A percentile compares a stretch with the other conserved stretches of the same genome.
phyloP scores from a whole-genome alignment of 1,284 basidiomycete genomes.

The Ceratobasidium sp. region DNA sequence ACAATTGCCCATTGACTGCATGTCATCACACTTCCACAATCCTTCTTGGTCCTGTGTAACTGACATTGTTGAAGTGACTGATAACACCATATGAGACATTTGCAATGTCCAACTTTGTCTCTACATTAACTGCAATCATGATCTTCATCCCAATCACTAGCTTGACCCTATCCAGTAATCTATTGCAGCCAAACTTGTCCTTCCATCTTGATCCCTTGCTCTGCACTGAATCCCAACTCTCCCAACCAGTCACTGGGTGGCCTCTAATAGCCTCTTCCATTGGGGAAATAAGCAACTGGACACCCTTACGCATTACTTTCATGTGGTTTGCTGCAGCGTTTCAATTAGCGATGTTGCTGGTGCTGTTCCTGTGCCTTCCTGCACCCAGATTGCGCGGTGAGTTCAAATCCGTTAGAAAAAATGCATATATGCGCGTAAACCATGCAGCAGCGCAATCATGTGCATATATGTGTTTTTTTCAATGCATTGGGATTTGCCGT shows the following conservation, averaged over 20 bases:
- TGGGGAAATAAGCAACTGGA: conserved; percentile 50
- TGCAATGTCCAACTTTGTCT: conserved; percentile 46
- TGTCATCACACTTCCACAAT: no score
- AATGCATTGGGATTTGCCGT: no score
- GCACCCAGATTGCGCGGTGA: no score
- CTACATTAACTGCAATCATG: conserved; percentile 46
- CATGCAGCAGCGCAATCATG: no score
- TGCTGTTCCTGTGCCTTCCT: no score
- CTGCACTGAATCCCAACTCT: neutral
- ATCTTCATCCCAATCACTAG: conserved; percentile 23
- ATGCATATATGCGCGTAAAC: no score
- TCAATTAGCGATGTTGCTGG: conserved; percentile 57
- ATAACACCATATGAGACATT: conserved; percentile 22
- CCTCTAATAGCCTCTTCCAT: neutral
- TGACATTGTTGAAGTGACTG: no score
- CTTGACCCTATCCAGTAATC: neutral
- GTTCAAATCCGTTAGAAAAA: no score
- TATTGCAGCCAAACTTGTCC: neutral
- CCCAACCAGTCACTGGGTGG: neutral
- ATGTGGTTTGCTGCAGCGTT: conserved; percentile 54
- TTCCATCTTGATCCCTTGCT: neutral
- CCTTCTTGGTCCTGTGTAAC: no score
- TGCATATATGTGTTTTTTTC: no score
- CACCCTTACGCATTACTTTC: conserved; percentile 46
- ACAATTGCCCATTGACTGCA: no score